Evolutionary conservation across 2,329 filamentous ascomycete genomes (phyloP), one percentile per base, ranked within the genome.

Genomic region (Cryoendolithus antarcticus): DNA sequence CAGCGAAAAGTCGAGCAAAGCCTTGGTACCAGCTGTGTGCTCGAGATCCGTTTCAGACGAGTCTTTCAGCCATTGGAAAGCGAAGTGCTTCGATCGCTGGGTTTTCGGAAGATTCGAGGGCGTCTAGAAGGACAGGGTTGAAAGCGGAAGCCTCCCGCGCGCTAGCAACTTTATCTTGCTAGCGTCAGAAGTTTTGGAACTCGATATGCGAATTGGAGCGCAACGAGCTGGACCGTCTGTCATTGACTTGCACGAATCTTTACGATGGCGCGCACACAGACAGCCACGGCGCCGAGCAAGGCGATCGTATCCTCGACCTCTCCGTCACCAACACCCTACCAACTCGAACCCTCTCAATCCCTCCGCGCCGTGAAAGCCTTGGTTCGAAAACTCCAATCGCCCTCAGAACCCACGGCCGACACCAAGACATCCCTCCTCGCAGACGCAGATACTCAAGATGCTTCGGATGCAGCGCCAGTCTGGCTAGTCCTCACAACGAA

Each of bases 401-500:
- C 64, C 24, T 27, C 7, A 27, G 24, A 27, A 8, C 24, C 24
- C 24, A 8, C 24, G 2, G 62, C 63, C 38, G 60, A 62, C 42
- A 54, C 64, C 44, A 62, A 66, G 45, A 66, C 70, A 53, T 61
- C 66, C 40, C 63, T 75, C 3, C 69, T 80, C 44, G 65, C 63
- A 27, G 65, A 67, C 35, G 64, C 66, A 15, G 66, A 67, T 28
- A 60, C 64, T 15, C 56, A 60, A 2, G 53, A 60, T 4, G 52
- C 62, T 19, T 62, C 70, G 42, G 67, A 68, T 35, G 67, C 71
- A 10, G 53, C 57, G 5, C 66, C 73, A n/a, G 62, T 80, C 41
- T 80, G 75, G 69, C 67, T 80, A 30, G 64, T 72, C 33, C 57
- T 80, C 21, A 74, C 75, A 12, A 79, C 76, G 29, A 80, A 80